These are phyloP conservation scores for Huntiella abstrusa DNA, from an alignment of 2,329 filamentous ascomycete genomes.

Conservation along the genomic window DNA sequence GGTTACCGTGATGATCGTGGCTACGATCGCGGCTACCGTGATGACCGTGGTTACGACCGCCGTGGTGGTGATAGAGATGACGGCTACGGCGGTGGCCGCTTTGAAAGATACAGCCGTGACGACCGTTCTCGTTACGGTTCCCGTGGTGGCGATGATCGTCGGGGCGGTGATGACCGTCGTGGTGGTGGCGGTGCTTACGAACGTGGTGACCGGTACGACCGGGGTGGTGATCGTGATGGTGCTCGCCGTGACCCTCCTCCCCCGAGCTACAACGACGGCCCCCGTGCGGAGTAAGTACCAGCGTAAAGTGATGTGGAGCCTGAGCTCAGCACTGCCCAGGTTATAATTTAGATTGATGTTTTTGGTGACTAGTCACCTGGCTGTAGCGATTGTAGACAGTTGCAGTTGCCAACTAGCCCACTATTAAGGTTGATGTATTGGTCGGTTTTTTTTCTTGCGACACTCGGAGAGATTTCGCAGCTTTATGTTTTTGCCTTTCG, in stretches of 20 bases:
- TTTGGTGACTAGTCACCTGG: slow-evolving; percentile 8
- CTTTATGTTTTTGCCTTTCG: too few species aligned
- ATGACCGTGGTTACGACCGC: slow-evolving; percentile 32
- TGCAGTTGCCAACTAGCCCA: too few species aligned
- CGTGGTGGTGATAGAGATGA: slow-evolving; percentile 28
- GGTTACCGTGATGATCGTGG: slow-evolving; percentile 32
- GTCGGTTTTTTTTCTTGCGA: too few species aligned
- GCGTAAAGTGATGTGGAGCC: slow-evolving; percentile 19
- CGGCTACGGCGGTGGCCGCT: slow-evolving; percentile 20
- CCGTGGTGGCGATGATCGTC: slow-evolving; percentile 17
- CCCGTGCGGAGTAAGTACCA: slow-evolving; percentile 20
- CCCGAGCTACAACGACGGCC: slow-evolving; percentile 23
- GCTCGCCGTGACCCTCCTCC: slow-evolving; percentile 22
- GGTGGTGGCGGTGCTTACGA: slow-evolving; percentile 20
- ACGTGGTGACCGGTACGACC: slow-evolving; percentile 31
- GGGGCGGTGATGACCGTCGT: slow-evolving; percentile 16
- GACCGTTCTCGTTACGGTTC: slow-evolving; percentile 19
- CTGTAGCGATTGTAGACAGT: background rate
- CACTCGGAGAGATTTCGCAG: too few species aligned
- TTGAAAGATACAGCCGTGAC: slow-evolving; percentile 15
- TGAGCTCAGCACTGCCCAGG: slow-evolving; percentile 14
- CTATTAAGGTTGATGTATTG: too few species aligned
- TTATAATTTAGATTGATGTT: background rate
- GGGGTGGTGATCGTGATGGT: slow-evolving; percentile 23
- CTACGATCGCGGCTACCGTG: slow-evolving; percentile 17